These are phyloP conservation scores for Boletales sp. DNA, from an alignment of 768 basidiomycete species.

Conservation along the genomic window DNA sequence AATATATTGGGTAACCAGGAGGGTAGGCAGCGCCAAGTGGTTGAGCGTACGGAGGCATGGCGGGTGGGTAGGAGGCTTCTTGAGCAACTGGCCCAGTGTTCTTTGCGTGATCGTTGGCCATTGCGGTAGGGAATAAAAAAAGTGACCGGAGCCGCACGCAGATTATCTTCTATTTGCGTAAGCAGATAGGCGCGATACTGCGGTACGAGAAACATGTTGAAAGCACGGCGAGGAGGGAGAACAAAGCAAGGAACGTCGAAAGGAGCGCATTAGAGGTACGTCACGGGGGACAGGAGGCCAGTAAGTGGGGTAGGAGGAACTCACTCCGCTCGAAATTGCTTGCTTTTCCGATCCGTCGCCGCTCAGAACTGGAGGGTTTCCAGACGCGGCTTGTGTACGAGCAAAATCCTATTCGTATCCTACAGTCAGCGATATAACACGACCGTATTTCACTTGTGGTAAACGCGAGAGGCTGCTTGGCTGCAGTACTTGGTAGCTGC, in stretches of 20 bases:
- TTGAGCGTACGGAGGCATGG: slow-evolving; percentile 27
- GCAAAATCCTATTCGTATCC: slow-evolving; percentile 8
- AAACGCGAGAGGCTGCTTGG: slow-evolving; percentile 4
- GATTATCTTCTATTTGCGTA: slow-evolving; percentile 29
- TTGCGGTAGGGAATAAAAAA: slow-evolving; percentile 22
- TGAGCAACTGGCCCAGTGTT: slow-evolving; percentile 34
- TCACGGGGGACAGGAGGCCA: background rate
- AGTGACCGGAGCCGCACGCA: slow-evolving; percentile 22
- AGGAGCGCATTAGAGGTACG: background rate
- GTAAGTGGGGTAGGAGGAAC: slow-evolving; percentile 11
- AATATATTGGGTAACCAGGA: slow-evolving; percentile 32
- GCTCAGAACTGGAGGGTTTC: slow-evolving; percentile 30
- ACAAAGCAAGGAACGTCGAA: background rate
- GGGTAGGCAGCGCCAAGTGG: slow-evolving; percentile 28
- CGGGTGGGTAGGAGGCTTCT: slow-evolving; percentile 29
- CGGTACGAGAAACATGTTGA: slow-evolving; percentile 17
- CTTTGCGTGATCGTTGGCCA: slow-evolving; percentile 33
- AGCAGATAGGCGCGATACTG: slow-evolving; percentile 28
- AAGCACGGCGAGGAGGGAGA: slow-evolving; percentile 5
- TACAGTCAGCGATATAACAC: background rate
- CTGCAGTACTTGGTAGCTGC: slow-evolving; percentile 24
- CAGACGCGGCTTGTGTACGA: slow-evolving; percentile 10
- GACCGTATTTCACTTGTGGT: slow-evolving; percentile 5
- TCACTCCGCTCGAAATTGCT: slow-evolving; percentile 38
- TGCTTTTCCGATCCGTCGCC: slow-evolving; percentile 36